These are phyloP conservation scores for Trichoderma semiorbis DNA, from an alignment of 2,329 filamentous ascomycete species.

Conservation along the genomic window DNA sequence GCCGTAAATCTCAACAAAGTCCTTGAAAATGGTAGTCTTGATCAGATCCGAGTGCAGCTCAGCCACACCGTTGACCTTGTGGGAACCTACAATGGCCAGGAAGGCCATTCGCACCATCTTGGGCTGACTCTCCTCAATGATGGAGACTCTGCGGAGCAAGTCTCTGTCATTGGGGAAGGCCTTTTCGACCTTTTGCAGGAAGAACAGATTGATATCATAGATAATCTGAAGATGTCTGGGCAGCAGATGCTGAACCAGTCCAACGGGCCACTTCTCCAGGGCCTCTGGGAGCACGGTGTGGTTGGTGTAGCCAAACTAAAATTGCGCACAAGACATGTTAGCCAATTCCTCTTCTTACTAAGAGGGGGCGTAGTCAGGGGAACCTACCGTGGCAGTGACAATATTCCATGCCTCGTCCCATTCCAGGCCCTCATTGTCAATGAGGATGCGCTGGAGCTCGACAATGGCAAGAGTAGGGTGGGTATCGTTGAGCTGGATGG, in stretches of 20 bases:
- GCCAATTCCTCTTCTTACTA: background rate
- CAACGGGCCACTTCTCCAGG: constrained; percentile 96
- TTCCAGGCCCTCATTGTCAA: constrained; percentile 84
- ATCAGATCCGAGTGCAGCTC: constrained; percentile 97
- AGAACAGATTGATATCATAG: constrained; percentile 94
- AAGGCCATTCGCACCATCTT: constrained; percentile 99
- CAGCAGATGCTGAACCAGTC: constrained; percentile 84
- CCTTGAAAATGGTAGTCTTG: constrained; percentile 99
- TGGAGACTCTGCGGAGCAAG: constrained; percentile 81
- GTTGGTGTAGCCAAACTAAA: constrained; percentile 92
- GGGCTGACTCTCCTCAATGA: constrained; percentile 93
- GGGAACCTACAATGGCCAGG: constrained; percentile 91
- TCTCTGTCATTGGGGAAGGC: constrained; percentile 87
- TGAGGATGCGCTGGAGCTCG: constrained; percentile 86
- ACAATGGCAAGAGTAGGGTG: constrained; percentile 96
- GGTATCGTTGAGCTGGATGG: constrained; percentile 97
- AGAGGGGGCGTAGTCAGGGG: background rate
- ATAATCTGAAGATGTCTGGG: constrained; percentile 96
- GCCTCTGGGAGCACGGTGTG: constrained; percentile 97
- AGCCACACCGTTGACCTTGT: constrained; percentile 98
- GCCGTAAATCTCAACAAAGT: constrained; percentile 93
- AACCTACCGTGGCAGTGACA: constrained; percentile 61
- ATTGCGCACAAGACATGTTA: background rate
- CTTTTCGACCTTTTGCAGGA: constrained; percentile 87
- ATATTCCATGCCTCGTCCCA: constrained; percentile 93